phyloP scores from a whole-genome alignment of 2,329 filamentous ascomycete species.

The Fusarium bulbicola region DNA sequence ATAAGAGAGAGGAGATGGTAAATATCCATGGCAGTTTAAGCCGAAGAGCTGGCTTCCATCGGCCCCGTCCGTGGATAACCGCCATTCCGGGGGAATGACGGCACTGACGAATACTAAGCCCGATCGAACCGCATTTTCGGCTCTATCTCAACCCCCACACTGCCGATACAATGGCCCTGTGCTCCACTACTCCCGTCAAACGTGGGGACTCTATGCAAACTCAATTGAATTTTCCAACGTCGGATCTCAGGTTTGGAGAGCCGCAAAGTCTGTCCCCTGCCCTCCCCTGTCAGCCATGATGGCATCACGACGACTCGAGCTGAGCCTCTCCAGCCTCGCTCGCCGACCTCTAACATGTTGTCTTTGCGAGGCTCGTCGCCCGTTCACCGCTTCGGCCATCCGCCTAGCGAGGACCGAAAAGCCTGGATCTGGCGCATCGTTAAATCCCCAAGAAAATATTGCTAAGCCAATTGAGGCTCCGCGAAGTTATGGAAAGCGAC shows the following conservation, averaged over 20 bases:
- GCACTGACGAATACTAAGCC: conserved; percentile 32
- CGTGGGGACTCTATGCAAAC: conserved; percentile 10
- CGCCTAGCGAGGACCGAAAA: conserved; percentile 45
- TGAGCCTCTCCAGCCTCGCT: conserved; percentile 42
- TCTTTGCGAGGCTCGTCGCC: conserved; percentile 61
- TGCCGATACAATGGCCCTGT: conserved; percentile 32
- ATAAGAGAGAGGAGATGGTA: conserved; percentile 34
- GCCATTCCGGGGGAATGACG: conserved; percentile 45
- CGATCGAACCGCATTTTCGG: conserved; percentile 33
- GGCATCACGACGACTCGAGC: conserved; percentile 46
- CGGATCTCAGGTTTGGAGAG: conserved; percentile 13
- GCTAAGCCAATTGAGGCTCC: conserved; percentile 65
- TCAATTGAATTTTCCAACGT: conserved; percentile 34
- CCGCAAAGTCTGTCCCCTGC: conserved; percentile 11
- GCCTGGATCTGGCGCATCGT: conserved; percentile 48
- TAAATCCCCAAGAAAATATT: conserved; percentile 51
- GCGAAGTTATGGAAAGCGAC: conserved; percentile 65
- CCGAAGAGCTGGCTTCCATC: conserved; percentile 48
- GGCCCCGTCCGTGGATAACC: conserved; percentile 51
- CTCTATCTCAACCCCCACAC: conserved; percentile 28
- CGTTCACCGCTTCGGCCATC: conserved; percentile 57
- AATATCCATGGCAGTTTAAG: conserved; percentile 35
- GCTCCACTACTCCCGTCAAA: conserved; percentile 23
- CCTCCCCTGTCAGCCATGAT: conserved; percentile 35
- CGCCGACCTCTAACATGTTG: conserved; percentile 55